Percentiles rank a stretch among this genome's conserved stretches.
These are phyloP conservation scores for Metschnikowia lunata DNA, from an alignment of 805 yeast genomes.

Conservation along the genomic window DNA sequence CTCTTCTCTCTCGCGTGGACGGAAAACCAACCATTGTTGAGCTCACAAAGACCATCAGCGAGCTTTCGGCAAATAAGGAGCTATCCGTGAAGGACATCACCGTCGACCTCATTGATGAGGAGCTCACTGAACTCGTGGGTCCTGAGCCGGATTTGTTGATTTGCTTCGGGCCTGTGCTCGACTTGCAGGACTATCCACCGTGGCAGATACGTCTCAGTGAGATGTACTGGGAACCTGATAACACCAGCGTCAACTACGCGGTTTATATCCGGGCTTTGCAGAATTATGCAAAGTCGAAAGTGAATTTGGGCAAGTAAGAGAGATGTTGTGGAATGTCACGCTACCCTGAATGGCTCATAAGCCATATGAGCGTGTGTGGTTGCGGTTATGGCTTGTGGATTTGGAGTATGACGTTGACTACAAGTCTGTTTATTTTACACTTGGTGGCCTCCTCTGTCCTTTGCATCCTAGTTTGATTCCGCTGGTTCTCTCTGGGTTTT, in stretches of 20 bases:
- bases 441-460: too few relatives aligned
- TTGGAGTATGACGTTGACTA: too few relatives aligned
- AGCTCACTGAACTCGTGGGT: slow-evolving; percentile 70
- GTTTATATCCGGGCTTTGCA: slow-evolving; percentile 77
- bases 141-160: slow-evolving; percentile 89
- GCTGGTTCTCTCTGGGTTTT: too few relatives aligned
- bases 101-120: slow-evolving; percentile 70
- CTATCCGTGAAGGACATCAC: slow-evolving; percentile 64
- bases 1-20: slow-evolving; percentile 68
- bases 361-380: too few relatives aligned
- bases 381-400: too few relatives aligned
- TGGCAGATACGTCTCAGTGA: slow-evolving; percentile 94
- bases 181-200: slow-evolving; percentile 93
- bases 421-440: too few relatives aligned
- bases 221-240: slow-evolving; percentile 86
- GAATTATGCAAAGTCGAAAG: slow-evolving; percentile 73
- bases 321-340: not conserved
- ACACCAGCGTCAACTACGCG: slow-evolving; percentile 72
- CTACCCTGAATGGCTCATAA: not conserved
- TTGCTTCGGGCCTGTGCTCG: slow-evolving; percentile 80
- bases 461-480: too few relatives aligned
- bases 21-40: slow-evolving; percentile 90
- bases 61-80: slow-evolving; percentile 58
- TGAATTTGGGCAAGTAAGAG: slow-evolving; percentile 75
- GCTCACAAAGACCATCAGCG: slow-evolving; percentile 80